Conservation (phyloP, 2,329 filamentous ascomycete genomes). For the Clonostachys sp. region DNA sequence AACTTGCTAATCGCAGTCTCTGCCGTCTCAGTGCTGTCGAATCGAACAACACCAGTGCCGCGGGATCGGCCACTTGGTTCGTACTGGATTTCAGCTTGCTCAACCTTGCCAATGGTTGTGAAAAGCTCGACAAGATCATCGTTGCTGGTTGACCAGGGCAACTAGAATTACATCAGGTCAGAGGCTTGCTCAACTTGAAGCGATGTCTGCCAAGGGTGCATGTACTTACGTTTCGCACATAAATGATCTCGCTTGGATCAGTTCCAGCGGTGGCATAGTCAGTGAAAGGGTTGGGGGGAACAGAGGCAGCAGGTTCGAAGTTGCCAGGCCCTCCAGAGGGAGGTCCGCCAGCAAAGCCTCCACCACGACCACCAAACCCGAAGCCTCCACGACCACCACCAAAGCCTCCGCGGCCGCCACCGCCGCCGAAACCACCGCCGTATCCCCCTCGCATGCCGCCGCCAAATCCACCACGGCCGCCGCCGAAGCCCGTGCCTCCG, state of each 20-base stretch:
- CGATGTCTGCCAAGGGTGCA: constrained; percentile 5
- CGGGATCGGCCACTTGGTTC: constrained; percentile 93
- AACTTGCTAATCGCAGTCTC: constrained; percentile 96
- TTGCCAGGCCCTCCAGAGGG: constrained; percentile 31
- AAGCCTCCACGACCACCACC: constrained; percentile 42
- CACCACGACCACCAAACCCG: constrained; percentile 29
- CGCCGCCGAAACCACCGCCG: constrained; percentile 47
- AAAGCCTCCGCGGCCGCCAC: constrained; percentile 48
- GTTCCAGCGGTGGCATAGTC: constrained; percentile 85
- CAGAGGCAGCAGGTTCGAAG: constrained; percentile 37
- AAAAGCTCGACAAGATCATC: constrained; percentile 96
- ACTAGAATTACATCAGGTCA: constrained; percentile 40
- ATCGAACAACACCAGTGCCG: constrained; percentile 94
- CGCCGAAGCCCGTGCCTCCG: constrained; percentile 46
- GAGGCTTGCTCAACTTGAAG: too few species aligned
- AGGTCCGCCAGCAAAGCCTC: constrained; percentile 30
- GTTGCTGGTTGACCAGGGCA: constrained; percentile 98
- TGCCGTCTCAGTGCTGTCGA: constrained; percentile 76
- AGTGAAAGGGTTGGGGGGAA: constrained; percentile 84
- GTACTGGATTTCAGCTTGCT: constrained; percentile 98
- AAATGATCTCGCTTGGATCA: constrained; percentile 80
- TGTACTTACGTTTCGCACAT: constrained; percentile 87
- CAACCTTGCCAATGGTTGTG: constrained; percentile 95
- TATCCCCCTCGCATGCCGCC: constrained; percentile 55
- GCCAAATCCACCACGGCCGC: constrained; percentile 55